Conservation (phyloP, 2,329 filamentous ascomycete species). For the Aspergillus niger region DNA sequence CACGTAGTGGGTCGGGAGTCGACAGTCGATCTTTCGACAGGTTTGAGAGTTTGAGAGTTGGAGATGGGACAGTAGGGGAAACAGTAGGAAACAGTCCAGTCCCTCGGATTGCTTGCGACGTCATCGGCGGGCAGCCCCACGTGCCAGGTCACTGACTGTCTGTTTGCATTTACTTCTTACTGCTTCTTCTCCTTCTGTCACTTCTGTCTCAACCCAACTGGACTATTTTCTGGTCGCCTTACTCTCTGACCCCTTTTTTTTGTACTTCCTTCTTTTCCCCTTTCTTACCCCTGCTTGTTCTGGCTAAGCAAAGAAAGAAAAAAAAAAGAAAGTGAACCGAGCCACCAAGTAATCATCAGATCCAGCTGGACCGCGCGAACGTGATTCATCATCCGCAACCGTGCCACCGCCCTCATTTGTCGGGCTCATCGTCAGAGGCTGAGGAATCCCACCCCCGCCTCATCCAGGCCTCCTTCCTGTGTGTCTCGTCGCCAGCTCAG, state of each 20-base stretch:
- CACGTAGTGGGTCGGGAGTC: not conserved
- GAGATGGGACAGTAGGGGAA: too few relatives aligned
- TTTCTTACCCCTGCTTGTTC: not conserved
- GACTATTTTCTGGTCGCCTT: not conserved
- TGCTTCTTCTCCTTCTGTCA: slow-evolving; percentile 10
- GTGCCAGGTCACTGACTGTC: slow-evolving; percentile 18
- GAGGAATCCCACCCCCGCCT: slow-evolving; percentile 10
- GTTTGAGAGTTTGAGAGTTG: too few relatives aligned
- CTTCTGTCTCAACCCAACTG: not conserved
- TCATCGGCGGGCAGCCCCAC: slow-evolving; percentile 28
- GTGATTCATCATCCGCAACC: not conserved
- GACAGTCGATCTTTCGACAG: not conserved
- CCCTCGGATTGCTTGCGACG: slow-evolving; percentile 21
- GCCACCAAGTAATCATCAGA: not conserved
- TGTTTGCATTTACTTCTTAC: slow-evolving; percentile 15
- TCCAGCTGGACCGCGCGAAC: not conserved
- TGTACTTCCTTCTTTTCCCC: not conserved
- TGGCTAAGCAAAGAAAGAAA: not conserved
- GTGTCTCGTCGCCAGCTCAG: slow-evolving; percentile 3
- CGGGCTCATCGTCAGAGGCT: slow-evolving; percentile 9
- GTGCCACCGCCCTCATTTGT: slow-evolving; percentile 11
- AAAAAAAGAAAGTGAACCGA: not conserved
- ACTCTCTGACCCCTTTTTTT: not conserved
- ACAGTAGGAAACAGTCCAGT: not conserved
- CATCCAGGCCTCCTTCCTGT: not conserved